Evolutionary conservation across 768 basidiomycete species (phyloP).

Genomic region (Trametes gibbosa): DNA sequence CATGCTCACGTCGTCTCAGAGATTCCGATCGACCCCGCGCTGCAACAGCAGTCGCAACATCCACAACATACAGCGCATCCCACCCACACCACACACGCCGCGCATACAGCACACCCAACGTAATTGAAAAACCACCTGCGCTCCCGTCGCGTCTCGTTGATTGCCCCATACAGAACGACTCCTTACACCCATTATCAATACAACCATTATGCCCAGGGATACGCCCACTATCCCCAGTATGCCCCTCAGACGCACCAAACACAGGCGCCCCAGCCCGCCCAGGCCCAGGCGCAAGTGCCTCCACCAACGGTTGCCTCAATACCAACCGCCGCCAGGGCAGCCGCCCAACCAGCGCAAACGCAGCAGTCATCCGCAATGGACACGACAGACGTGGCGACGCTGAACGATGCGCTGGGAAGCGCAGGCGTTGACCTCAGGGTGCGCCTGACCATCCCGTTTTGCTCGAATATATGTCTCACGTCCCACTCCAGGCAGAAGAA

Average conservation of each 20-base stretch:
- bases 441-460: constrained; percentile 21
- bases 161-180: constrained; percentile 8
- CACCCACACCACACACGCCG: constrained; percentile 10
- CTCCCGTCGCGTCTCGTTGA: neutral
- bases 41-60: constrained; percentile 38
- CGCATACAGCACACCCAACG: constrained; percentile 13
- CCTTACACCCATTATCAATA: constrained; percentile 39
- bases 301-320: constrained; percentile 7
- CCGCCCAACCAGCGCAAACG: constrained; percentile 6
- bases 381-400: constrained; percentile 68
- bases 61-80: constrained; percentile 13
- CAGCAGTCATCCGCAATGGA: constrained; percentile 37
- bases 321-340: constrained; percentile 12
- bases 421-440: constrained; percentile 86
- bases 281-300: constrained; percentile 14
- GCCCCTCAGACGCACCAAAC: constrained; percentile 29
- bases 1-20: constrained; percentile 33
- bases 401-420: constrained; percentile 84
- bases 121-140: constrained; percentile 1
- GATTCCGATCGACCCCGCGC: constrained; percentile 66
- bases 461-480: neutral
- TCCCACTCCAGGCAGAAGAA: constrained; percentile 68
- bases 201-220: constrained; percentile 37
- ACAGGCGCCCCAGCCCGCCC: constrained; percentile 20
- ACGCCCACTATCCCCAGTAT: constrained; percentile 46